phyloP scores from a whole-genome alignment of 208 protist genomes.

The Leishmania aethiopica region DNA sequence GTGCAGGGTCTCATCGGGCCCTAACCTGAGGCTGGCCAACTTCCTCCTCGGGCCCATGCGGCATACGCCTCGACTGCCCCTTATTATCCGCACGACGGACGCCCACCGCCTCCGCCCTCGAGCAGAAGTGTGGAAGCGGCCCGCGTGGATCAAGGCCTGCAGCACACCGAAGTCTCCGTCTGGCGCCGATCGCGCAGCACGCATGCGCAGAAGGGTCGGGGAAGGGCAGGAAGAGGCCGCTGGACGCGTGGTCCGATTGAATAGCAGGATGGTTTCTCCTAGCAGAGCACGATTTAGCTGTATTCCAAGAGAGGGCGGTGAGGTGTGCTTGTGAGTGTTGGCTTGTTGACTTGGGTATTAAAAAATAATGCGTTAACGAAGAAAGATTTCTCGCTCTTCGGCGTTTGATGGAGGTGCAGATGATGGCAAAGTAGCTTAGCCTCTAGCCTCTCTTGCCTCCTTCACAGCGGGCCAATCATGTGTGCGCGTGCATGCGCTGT shows the following conservation, averaged over 20 bases:
- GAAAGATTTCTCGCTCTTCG: background rate
- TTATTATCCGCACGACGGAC: background rate
- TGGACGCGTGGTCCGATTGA: background rate
- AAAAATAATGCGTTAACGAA: background rate
- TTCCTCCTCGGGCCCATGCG: background rate
- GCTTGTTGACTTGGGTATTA: background rate
- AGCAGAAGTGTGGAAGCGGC: background rate
- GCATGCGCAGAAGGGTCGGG: background rate
- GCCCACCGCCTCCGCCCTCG: background rate
- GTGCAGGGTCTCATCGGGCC: background rate
- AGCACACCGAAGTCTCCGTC: background rate
- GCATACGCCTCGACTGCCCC: background rate
- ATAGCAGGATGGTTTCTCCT: background rate
- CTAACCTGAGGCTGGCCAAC: background rate
- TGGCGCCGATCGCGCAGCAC: background rate
- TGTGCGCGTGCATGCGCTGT: background rate
- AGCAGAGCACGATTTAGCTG: background rate
- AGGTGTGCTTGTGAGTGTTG: background rate
- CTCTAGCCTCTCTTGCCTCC: too few relatives aligned
- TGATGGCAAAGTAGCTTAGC: background rate
- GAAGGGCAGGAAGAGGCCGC: background rate
- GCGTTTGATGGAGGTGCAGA: background rate
- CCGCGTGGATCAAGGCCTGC: background rate
- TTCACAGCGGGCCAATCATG: background rate
- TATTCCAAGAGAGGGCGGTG: background rate